Conservation (phyloP, 495 filamentous ascomycete genomes). For the Letharia lupina region DNA sequence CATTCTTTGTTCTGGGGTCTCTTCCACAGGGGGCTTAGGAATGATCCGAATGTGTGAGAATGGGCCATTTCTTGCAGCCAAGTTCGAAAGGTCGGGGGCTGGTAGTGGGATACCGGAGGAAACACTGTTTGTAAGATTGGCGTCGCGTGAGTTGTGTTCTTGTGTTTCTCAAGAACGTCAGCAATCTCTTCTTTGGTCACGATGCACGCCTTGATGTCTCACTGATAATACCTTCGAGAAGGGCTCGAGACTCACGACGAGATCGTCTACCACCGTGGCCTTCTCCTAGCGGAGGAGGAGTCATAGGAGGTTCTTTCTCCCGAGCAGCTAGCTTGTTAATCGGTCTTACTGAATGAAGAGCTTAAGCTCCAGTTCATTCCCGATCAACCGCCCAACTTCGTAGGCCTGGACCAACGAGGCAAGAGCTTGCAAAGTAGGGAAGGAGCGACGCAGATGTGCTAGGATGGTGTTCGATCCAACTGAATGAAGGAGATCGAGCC, state of each 20-base stretch:
- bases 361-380: background rate
- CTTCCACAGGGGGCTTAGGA: background rate
- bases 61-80: background rate
- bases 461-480: background rate
- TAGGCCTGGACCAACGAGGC: background rate
- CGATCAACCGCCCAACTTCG: background rate
- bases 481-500: background rate
- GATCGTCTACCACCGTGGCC: background rate
- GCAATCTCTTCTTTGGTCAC: background rate
- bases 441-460: background rate
- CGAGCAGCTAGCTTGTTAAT: background rate
- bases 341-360: background rate
- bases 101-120: background rate
- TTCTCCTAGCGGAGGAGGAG: background rate
- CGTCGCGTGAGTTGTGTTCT: background rate
- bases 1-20: background rate
- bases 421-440: background rate
- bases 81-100: background rate
- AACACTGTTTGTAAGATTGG: background rate
- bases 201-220: background rate
- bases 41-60: constrained; percentile 2
- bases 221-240: background rate
- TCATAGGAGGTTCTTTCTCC: background rate
- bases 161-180: background rate
- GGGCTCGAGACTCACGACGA: constrained; percentile 2